phyloP scores from a whole-genome alignment of 306 rosid species.

The Macrotyloma uniflorum region DNA sequence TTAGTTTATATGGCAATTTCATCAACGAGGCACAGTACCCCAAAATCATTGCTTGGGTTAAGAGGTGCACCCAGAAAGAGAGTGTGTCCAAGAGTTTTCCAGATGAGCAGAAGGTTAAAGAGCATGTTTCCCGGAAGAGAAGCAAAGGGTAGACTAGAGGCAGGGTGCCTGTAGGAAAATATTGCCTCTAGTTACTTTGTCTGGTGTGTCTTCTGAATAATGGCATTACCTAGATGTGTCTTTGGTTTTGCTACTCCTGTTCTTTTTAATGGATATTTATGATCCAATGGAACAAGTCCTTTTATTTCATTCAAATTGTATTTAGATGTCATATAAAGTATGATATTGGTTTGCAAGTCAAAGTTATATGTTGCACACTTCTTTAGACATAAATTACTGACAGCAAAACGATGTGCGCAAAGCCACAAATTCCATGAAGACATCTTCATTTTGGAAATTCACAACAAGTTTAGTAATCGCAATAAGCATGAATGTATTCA shows the following conservation, averaged over 20 bases:
- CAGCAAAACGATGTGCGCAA: background rate
- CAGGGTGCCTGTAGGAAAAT: background rate
- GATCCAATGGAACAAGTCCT: no score
- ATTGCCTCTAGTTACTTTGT: background rate
- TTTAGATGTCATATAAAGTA: background rate
- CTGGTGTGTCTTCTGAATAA: background rate
- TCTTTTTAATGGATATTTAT: no score
- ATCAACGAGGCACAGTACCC: constrained; percentile 42
- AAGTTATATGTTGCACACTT: background rate
- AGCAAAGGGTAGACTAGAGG: background rate
- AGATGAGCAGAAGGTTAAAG: constrained; percentile 36
- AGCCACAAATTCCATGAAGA: background rate
- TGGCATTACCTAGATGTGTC: no score
- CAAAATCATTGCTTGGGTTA: constrained; percentile 47
- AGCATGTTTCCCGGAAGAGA: background rate
- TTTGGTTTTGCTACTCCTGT: no score
- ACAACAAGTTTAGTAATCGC: background rate
- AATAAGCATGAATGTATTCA: background rate
- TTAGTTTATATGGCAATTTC: constrained; percentile 14
- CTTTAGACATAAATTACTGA: background rate
- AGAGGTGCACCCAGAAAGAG: constrained; percentile 42
- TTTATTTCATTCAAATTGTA: background rate
- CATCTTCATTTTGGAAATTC: background rate
- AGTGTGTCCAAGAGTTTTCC: constrained; percentile 47
- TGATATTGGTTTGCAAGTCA: background rate